These are phyloP conservation scores for Chaetothyriales sp. DNA, from an alignment of 2,329 filamentous ascomycete genomes.

Conservation along the genomic window DNA sequence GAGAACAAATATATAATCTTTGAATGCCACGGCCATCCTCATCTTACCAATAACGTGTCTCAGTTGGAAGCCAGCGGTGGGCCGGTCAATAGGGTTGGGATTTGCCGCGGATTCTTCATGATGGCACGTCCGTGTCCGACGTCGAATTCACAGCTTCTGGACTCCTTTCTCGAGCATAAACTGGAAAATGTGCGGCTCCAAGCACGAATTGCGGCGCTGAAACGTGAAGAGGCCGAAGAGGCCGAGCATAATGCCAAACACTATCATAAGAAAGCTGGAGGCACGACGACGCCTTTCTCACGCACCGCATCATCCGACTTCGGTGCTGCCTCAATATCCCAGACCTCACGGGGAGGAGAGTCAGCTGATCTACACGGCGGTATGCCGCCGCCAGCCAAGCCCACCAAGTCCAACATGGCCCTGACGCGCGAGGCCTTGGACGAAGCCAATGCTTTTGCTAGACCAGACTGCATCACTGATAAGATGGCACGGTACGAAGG, in stretches of 20 bases:
- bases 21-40: constrained; percentile 83
- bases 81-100: constrained; percentile 48
- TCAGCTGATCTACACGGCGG: constrained; percentile 24
- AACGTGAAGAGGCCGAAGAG: constrained; percentile 72
- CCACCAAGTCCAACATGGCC: constrained; percentile 46
- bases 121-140: constrained; percentile 83
- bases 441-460: constrained; percentile 48
- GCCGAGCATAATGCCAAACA: constrained; percentile 43
- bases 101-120: constrained; percentile 84
- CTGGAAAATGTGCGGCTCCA: constrained; percentile 83
- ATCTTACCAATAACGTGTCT: constrained; percentile 54
- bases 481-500: constrained; percentile 75
- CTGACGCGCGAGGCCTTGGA: constrained; percentile 70
- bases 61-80: constrained; percentile 33
- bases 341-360: constrained; percentile 7
- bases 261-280: constrained; percentile 17
- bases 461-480: constrained; percentile 62
- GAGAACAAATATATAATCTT: constrained; percentile 65
- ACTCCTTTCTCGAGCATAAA: constrained; percentile 92
- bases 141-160: constrained; percentile 67
- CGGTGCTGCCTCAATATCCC: constrained; percentile 8
- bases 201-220: constrained; percentile 70
- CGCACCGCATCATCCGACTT: constrained; percentile 11
- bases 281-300: constrained; percentile 7
- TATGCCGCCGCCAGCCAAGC: constrained; percentile 54